Evolutionary conservation across 345 rosid species (phyloP), one percentile per base, ranked within the genome.

Genomic region (Citrus maxima): DNA sequence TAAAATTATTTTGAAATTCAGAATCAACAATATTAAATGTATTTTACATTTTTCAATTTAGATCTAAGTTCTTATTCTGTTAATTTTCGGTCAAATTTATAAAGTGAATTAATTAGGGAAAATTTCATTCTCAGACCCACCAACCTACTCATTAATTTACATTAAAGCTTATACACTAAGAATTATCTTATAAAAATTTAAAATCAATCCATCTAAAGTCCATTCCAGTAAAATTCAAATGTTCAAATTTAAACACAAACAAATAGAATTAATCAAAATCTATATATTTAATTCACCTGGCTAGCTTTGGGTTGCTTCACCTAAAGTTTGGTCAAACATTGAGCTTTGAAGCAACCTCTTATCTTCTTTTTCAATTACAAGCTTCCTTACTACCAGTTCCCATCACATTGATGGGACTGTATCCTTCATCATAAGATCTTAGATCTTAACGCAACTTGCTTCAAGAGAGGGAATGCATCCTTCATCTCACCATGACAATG

Each of bases 401-500:
- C 27, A 70, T 67, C 32, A 14, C 75, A 40, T 51, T 16, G 56
- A 51, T 22, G 34, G 10, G 46, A 3, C 81, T 86, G 86, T 37
- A 86, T 80, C 54, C 84, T 70, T 75, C 86, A 37, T 27, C 80
- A 4, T 32, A 32, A 32, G 34, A 32, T 32, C 5, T 32, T 32
- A 32, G 0, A 32, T 32, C 34, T 32, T 32, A 22, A 46, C 77
- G 68, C 80, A 65, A 35, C 70, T 73, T 30, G 19, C 18, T 59
- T 40, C 73, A 63, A 42, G 32, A 37, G 22, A 65, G 34, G 10
- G 46, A 3, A 86, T 83, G 86, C 25, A 86, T 80, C 54, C 84
- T 70, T 75, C 87, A 37, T 27, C 80, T 49, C 81, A 42, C 49
- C 49, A 81, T 68, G 84, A 68, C 70, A 72, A 62, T 78, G 75